phyloP scores from a whole-genome alignment of 2,329 filamentous ascomycete genomes.

The Cephalotrichum gorgonifer region DNA sequence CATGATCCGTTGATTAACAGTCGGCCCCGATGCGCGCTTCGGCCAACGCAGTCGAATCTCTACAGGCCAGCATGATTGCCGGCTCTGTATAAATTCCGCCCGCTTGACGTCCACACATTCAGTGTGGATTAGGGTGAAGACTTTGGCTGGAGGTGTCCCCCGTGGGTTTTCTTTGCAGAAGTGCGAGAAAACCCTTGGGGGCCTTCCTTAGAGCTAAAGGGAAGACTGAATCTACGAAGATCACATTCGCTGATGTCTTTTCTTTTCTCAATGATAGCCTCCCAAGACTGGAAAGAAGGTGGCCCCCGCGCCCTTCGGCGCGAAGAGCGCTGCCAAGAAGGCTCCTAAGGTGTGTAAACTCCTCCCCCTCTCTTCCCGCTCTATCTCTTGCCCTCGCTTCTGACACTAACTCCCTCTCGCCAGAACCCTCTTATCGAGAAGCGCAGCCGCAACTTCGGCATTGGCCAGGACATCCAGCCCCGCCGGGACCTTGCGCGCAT shows the following conservation, averaged over 20 bases:
- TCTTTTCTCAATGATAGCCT: slow-evolving; percentile 99
- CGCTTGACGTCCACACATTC: slow-evolving; percentile 12
- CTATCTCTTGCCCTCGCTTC: neutral
- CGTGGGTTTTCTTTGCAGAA: slow-evolving; percentile 40
- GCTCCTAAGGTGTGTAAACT: slow-evolving; percentile 74
- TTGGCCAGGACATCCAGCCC: slow-evolving; percentile 98
- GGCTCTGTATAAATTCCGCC: slow-evolving; percentile 18
- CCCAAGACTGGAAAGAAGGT: slow-evolving; percentile 97
- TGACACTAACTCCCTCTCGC: slow-evolving; percentile 10
- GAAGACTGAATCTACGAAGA: slow-evolving; percentile 44
- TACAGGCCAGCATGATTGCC: neutral
- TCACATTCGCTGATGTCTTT: slow-evolving; percentile 75
- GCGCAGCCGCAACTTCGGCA: slow-evolving; percentile 93
- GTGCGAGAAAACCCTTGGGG: slow-evolving; percentile 38
- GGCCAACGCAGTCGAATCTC: neutral
- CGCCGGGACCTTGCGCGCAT: slow-evolving; percentile 92
- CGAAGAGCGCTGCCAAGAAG: slow-evolving; percentile 95
- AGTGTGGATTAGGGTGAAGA: slow-evolving; percentile 39
- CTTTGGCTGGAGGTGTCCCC: slow-evolving; percentile 56
- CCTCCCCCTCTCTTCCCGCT: neutral
- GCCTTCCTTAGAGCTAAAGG: slow-evolving; percentile 78
- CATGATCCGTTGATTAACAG: neutral
- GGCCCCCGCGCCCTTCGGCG: slow-evolving; percentile 91
- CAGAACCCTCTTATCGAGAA: slow-evolving; percentile 99
- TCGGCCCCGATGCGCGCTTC: neutral